Percentiles rank a stretch among this genome's conserved stretches.
Evolutionary conservation across 768 basidiomycete species (phyloP).

Genomic region (Lactarius sanguifluus): DNA sequence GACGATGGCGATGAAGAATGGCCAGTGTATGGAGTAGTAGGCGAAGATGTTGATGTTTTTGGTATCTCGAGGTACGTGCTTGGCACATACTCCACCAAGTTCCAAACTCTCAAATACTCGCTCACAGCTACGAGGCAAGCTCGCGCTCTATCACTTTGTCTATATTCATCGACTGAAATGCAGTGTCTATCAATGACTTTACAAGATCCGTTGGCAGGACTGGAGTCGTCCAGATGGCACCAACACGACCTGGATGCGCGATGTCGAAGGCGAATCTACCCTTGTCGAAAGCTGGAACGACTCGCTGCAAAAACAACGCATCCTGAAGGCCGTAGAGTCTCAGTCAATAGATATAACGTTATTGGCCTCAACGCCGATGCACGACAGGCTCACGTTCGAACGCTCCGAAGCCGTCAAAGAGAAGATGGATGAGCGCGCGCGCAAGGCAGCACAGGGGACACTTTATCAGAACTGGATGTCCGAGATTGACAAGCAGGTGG

Average conservation of each 20-base stretch:
- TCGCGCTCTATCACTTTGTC: not conserved
- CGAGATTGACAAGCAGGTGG: constrained; percentile 7
- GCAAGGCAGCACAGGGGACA: not conserved
- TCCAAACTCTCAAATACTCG: not conserved
- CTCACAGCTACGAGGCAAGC: constrained; percentile 28
- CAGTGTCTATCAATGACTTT: not conserved
- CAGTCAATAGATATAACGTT: constrained; percentile 13
- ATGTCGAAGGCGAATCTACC: constrained; percentile 1
- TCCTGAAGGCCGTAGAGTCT: constrained; percentile 12
- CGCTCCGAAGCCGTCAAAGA: constrained; percentile 22
- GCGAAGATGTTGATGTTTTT: constrained; percentile 29
- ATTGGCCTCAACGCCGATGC: constrained; percentile 21
- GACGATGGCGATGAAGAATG: constrained; percentile 27
- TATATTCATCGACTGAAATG: not conserved
- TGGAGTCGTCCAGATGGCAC: constrained; percentile 28
- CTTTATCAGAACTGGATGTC: constrained; percentile 19
- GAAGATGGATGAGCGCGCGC: constrained; percentile 19
- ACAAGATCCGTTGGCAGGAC: constrained; percentile 27
- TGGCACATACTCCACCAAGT: not conserved
- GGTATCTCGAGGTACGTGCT: constrained; percentile 20
- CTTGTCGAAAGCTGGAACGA: constrained; percentile 20
- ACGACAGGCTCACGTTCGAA: constrained; percentile 26
- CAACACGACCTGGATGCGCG: constrained; percentile 29
- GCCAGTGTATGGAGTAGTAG: constrained; percentile 29
- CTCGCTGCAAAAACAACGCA: constrained; percentile 11